Evolutionary conservation across 2,329 filamentous ascomycete genomes (phyloP).

Genomic region (Phoma herbarum): DNA sequence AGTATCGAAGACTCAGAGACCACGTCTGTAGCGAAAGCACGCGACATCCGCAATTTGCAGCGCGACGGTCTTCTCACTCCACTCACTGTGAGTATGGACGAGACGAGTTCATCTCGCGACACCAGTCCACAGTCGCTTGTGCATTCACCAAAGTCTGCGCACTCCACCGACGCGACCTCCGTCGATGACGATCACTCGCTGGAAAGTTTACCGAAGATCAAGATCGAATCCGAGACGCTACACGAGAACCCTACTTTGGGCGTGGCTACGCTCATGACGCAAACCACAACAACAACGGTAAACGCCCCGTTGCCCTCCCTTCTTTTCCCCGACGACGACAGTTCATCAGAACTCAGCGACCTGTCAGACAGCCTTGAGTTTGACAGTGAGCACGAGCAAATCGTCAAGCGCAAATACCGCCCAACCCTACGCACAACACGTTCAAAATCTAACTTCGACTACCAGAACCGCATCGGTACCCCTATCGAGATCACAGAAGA

Average conservation of each 20-base stretch:
- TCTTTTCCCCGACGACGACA: conserved; percentile 41
- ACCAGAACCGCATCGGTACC: conserved; percentile 40
- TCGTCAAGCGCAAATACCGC: conserved; percentile 49
- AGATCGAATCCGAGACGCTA: conserved; percentile 35
- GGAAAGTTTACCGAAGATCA: conserved; percentile 28
- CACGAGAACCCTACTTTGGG: conserved; percentile 37
- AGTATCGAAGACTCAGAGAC: conserved; percentile 44
- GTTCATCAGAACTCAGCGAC: conserved; percentile 52
- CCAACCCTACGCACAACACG: conserved; percentile 45
- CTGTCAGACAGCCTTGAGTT: conserved; percentile 51
- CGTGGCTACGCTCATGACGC: conserved; percentile 42
- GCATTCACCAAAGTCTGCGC: conserved; percentile 46
- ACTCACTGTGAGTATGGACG: conserved; percentile 41
- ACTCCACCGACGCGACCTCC: conserved; percentile 51
- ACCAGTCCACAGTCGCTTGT: conserved; percentile 44
- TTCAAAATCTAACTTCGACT: conserved; percentile 44
- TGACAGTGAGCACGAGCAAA: conserved; percentile 48
- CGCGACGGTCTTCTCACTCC: conserved; percentile 42
- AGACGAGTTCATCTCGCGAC: conserved; percentile 39
- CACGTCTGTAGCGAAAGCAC: conserved; percentile 27
- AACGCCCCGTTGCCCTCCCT: conserved; percentile 42
- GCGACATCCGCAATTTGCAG: conserved; percentile 45
- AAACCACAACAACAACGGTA: conserved; percentile 40
- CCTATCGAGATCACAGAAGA: conserved; percentile 38
- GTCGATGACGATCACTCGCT: conserved; percentile 44